These are phyloP conservation scores for Cryptosporidium baileyi DNA, from an alignment of 169 alveolate genomes.

Conservation along the genomic window DNA sequence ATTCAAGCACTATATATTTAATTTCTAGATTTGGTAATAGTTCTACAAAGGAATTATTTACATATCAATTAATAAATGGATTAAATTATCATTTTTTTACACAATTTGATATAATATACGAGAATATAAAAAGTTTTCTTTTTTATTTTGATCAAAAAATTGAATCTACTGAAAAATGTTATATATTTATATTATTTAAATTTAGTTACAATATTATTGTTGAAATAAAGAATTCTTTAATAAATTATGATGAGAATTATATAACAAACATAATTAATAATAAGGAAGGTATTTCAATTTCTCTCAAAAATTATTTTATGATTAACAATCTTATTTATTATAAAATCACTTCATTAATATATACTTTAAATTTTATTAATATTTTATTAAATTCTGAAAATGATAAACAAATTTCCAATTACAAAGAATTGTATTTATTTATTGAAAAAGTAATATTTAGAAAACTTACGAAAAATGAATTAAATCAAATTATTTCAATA, in stretches of 20 bases:
- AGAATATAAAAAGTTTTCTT: neutral
- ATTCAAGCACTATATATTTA: slow-evolving; percentile 2
- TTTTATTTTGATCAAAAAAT: neutral
- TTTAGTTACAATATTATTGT: too few relatives aligned
- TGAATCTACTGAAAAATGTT: too few relatives aligned
- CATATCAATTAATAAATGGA: neutral
- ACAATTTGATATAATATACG: neutral
- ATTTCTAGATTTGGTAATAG: slow-evolving; percentile 55
- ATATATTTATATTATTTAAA: too few relatives aligned
- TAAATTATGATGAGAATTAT: too few relatives aligned
- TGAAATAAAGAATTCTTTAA: too few relatives aligned
- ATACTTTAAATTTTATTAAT: slow-evolving; percentile 15
- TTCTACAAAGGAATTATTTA: slow-evolving; percentile 28
- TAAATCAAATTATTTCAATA: neutral
- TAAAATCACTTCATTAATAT: slow-evolving; percentile 9
- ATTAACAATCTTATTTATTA: neutral
- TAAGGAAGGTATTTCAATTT: too few relatives aligned
- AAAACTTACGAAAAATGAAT: neutral
- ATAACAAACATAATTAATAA: too few relatives aligned
- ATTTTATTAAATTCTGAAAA: neutral
- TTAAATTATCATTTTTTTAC: neutral
- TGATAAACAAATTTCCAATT: neutral
- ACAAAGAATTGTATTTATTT: neutral
- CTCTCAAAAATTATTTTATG: too few relatives aligned
- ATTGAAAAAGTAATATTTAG: slow-evolving; percentile 7